Base-by-base conservation (phyloP, 371 early-diverging fungal genomes). In the Mortierella sp. region DNA sequence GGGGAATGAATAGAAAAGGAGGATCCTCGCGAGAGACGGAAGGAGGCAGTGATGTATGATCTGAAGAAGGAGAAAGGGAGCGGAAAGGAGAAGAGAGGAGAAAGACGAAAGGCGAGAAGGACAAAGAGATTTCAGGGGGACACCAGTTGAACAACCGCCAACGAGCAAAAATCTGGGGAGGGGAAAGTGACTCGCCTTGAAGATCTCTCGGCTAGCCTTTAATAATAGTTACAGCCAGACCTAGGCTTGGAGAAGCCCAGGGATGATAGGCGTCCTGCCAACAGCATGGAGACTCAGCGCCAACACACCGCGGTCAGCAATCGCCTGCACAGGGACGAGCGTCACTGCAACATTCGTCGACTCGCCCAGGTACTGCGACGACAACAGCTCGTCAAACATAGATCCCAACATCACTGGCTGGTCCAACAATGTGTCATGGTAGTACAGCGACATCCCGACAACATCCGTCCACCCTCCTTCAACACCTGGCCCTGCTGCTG, bases 241-340 rank as follows among this genome's bases (percentile, higher is more conserved):
- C 37, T 71, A 73, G 24, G 67, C 43, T 21, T 77, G 80, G 5
- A 77, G 70, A 26, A 85, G 71, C 0, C 86, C 81, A 16, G 86
- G 86, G 37, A 81, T 53, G 0, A 81, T 79, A 0, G 86, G 86
- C 74, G 71, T 57, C 69, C 55, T 81, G 16, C 86, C 81, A 3
- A 81, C 81, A 40, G 86, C 86, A 34, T 81, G 81, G 0, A 81
- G 1, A 24, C 81, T 78, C 74, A 85, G 37, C 13, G 86, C 86
- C 31, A 85, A 28, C 10, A 81, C 61, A 5, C 81, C 86, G 21
- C 37, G 37, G 31, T 57, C 78, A 6, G 81, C 81, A 26, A 85
- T 85, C 1, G 86, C 81, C 43, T 74, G 86, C 14, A 81, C 86
- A 43, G 86, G 86, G 11, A 85, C 79, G 16, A 81, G 51, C 24